Evolutionary conservation across 2,329 filamentous ascomycete species (phyloP), one percentile per base, ranked within the genome.

Genomic region (Elsinoe perseae): DNA sequence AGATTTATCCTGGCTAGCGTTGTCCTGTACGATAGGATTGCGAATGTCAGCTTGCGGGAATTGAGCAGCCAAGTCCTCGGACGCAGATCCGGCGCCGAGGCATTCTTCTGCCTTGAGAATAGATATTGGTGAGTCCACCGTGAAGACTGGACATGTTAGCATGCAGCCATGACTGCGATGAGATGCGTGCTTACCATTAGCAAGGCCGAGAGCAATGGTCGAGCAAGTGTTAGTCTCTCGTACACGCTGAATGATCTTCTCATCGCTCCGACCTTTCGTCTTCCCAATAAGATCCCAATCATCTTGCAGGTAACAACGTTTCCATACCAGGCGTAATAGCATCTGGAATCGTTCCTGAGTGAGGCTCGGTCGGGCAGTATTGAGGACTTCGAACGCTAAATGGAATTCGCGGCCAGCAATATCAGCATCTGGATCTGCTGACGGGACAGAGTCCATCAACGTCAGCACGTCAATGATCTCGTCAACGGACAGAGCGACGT

Each of bases 231-330:
- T 61, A 1, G 67, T 69, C 20, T 64, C 56, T 12, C 64, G 61
- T 12, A 95, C 71, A 16, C 80, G 75, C 25, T 79, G 76, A 54
- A 83, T 75, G 25, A 89, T 80, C 60, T 87, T 79, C 2, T 75
- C 72, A 64, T 95, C 90, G 57, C 83, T 82, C 66, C 87, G 86
- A 58, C 85, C 77, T 48, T 85, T 82, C 0, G 87, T 92, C 62
- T 88, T 83, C 66, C 93, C 92, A 66, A 95, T 80, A 58, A 75
- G 77, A 23, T 80, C 75, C 93, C 93, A 98, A 66, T 96, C 82
- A 68, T 96, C 91, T 50, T 84, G 82, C 62, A 92, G 79, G 65
- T 87, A 87, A 59, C 89, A 85, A 55, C 93, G 83, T 66, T 93
- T 86, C 93, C 93, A 98, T 60, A 97, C 87, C n/a, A 83, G 70